Evolutionary conservation across 257 asterid species (phyloP).

Genomic region (Haberlea rhodopensis): DNA sequence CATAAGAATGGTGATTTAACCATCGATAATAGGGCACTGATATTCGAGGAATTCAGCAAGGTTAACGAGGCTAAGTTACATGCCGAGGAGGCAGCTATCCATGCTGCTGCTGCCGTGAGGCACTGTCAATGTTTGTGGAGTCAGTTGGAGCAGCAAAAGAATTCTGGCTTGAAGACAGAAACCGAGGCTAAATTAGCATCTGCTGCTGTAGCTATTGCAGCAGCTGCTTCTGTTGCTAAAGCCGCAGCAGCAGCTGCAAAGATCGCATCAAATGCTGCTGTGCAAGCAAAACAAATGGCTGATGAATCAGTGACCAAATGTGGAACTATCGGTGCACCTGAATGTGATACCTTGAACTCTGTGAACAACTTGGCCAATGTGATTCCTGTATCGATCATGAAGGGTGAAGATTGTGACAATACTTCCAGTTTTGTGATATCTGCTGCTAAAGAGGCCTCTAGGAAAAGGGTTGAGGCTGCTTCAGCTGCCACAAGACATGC

Average conservation of each 20-base stretch:
- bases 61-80: slow-evolving; percentile 82
- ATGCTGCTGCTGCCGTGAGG: slow-evolving; percentile 73
- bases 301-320: slow-evolving; percentile 54
- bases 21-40: slow-evolving; percentile 44
- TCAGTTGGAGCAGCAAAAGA: slow-evolving; percentile 58
- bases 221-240: slow-evolving; percentile 94
- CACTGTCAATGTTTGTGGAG: slow-evolving; percentile 84
- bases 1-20: slow-evolving; percentile 36
- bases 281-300: slow-evolving; percentile 83
- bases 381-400: slow-evolving; percentile 59
- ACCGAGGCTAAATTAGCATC: slow-evolving; percentile 74
- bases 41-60: slow-evolving; percentile 45
- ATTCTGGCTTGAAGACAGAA: slow-evolving; percentile 56
- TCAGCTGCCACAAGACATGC: slow-evolving; percentile 92
- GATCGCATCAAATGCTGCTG: slow-evolving; percentile 81
- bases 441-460: slow-evolving; percentile 94
- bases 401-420: slow-evolving; percentile 45
- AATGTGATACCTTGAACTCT: slow-evolving; percentile 29
- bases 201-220: slow-evolving; percentile 87
- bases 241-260: slow-evolving; percentile 98
- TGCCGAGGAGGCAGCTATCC: slow-evolving; percentile 78
- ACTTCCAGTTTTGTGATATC: slow-evolving; percentile 56
- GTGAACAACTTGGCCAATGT: slow-evolving; percentile 40
- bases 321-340: slow-evolving; percentile 36
- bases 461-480: slow-evolving; percentile 89